These are phyloP conservation scores for Penicillium nucicola DNA, from an alignment of 495 filamentous ascomycete genomes.

Conservation along the genomic window DNA sequence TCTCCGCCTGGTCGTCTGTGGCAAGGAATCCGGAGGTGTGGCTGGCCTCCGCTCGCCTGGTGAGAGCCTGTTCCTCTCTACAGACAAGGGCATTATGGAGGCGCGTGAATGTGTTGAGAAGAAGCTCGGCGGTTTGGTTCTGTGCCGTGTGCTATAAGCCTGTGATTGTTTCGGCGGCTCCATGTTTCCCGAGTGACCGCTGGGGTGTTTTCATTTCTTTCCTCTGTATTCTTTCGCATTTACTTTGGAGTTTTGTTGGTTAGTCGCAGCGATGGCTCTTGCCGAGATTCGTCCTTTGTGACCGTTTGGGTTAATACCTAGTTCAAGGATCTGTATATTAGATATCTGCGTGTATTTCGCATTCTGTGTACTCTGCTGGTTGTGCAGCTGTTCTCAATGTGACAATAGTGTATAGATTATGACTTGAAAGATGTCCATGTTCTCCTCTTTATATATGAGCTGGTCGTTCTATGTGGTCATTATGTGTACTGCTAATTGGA, in stretches of 20 bases:
- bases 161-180: slow-evolving; percentile 3
- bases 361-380: slow-evolving; percentile 18
- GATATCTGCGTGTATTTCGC: slow-evolving; percentile 25
- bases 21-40: slow-evolving; percentile 60
- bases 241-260: slow-evolving; percentile 41
- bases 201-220: slow-evolving; percentile 13
- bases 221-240: slow-evolving; percentile 34
- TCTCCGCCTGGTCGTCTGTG: slow-evolving; percentile 62
- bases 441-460: slow-evolving; percentile 1
- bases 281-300: slow-evolving; percentile 27
- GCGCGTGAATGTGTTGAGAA: slow-evolving; percentile 80
- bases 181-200: slow-evolving; percentile 5
- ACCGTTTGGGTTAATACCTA: slow-evolving; percentile 36
- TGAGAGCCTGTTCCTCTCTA: slow-evolving; percentile 78
- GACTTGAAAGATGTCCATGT: slow-evolving; percentile 23
- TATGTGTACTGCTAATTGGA: background rate
- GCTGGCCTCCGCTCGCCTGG: slow-evolving; percentile 73
- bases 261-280: slow-evolving; percentile 37
- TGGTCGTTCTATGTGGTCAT: background rate
- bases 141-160: slow-evolving; percentile 63
- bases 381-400: slow-evolving; percentile 12
- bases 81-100: slow-evolving; percentile 80
- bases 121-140: slow-evolving; percentile 76
- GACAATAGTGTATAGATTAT: slow-evolving; percentile 28
- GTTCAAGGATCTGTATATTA: slow-evolving; percentile 40